Conservation (phyloP, 768 basidiomycete genomes). For the Hygrocybe punicea region DNA sequence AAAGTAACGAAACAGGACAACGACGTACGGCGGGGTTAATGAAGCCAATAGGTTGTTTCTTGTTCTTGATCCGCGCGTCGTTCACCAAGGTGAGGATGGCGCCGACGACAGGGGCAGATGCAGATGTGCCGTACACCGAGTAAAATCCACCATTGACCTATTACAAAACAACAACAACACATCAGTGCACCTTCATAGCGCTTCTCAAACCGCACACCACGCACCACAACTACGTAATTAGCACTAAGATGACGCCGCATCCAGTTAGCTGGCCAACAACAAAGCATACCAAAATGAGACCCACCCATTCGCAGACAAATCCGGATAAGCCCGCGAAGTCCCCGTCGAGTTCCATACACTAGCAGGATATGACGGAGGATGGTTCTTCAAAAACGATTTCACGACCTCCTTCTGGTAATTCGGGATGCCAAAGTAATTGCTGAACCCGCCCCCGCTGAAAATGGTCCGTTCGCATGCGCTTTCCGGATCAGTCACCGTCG, state of each 20-base stretch:
- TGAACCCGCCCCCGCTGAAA: slow-evolving; percentile 39
- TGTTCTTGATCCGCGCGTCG: slow-evolving; percentile 43
- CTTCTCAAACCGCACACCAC: slow-evolving; percentile 6
- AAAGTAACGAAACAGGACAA: slow-evolving; percentile 12
- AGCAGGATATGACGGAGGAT: slow-evolving; percentile 17
- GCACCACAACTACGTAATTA: slow-evolving; percentile 43
- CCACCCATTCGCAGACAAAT: slow-evolving; percentile 44
- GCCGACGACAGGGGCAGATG: slow-evolving; percentile 47
- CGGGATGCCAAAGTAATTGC: slow-evolving; percentile 40
- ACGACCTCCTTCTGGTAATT: slow-evolving; percentile 39
- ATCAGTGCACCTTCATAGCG: not conserved
- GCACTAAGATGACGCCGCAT: slow-evolving; percentile 31
- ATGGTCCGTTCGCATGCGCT: slow-evolving; percentile 38
- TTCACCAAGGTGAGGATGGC: slow-evolving; percentile 51
- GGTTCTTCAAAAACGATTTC: not conserved
- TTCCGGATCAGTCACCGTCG: slow-evolving; percentile 32
- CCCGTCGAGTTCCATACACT: slow-evolving; percentile 34
- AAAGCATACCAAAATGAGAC: slow-evolving; percentile 2
- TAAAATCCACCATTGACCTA: slow-evolving; percentile 39
- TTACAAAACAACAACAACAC: not conserved
- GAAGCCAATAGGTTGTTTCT: slow-evolving; percentile 47
- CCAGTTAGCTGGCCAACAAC: not conserved
- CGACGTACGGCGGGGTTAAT: slow-evolving; percentile 42
- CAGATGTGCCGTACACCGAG: slow-evolving; percentile 48
- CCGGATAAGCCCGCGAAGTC: slow-evolving; percentile 46